A percentile compares a stretch with the other conserved stretches of the same genome.
phyloP scores from a whole-genome alignment of 306 rosid genomes.

The Acacia acuminata region DNA sequence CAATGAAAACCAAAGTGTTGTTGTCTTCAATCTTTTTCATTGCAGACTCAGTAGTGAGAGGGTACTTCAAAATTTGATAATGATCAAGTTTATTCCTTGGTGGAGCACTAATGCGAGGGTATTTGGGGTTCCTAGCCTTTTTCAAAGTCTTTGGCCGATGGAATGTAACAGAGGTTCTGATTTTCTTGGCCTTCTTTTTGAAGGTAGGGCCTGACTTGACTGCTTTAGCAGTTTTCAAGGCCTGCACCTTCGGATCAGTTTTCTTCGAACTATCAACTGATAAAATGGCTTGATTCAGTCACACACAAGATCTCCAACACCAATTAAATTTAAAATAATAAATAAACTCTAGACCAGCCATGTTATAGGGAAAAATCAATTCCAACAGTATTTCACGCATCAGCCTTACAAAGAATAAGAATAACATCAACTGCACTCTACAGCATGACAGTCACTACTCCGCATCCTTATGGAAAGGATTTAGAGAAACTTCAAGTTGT shows the following conservation, averaged over 20 bases:
- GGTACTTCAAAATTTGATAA: conserved; percentile 73
- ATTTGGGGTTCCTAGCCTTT: conserved; percentile 73
- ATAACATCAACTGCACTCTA: neutral
- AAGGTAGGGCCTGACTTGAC: conserved; percentile 49
- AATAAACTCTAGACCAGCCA: neutral
- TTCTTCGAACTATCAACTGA: conserved; percentile 61
- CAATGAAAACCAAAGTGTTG: conserved; percentile 85
- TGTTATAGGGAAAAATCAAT: neutral
- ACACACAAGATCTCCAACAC: neutral
- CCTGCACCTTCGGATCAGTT: conserved; percentile 59
- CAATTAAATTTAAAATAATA: neutral
- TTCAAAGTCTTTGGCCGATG: conserved; percentile 74
- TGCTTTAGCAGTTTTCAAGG: conserved; percentile 67
- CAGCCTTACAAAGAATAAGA: neutral
- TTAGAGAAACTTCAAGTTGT: neutral
- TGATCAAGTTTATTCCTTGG: conserved; percentile 88
- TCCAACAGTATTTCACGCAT: neutral
- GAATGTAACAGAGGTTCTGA: conserved; percentile 54
- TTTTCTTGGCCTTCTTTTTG: conserved; percentile 64
- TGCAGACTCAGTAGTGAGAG: conserved; percentile 88
- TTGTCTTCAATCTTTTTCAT: conserved; percentile 93
- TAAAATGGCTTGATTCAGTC: neutral
- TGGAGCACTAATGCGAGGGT: conserved; percentile 84
- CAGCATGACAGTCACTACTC: neutral
- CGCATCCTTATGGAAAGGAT: neutral